These are phyloP conservation scores for Pestalotiopsis sp. DNA, from an alignment of 2,329 filamentous ascomycete species.

Conservation along the genomic window DNA sequence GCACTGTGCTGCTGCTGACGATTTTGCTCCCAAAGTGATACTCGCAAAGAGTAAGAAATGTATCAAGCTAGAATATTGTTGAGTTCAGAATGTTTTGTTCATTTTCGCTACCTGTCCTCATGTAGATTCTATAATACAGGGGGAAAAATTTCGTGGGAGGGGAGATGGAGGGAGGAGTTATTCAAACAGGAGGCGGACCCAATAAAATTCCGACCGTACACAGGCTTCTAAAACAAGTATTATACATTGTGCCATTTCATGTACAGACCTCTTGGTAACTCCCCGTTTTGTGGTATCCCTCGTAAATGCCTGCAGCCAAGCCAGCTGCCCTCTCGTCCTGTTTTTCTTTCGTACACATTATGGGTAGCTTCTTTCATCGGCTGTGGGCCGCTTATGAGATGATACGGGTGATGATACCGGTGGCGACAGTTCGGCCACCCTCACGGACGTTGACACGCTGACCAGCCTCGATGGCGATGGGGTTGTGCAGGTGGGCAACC, in stretches of 20 bases:
- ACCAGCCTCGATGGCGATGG: conserved; percentile 84
- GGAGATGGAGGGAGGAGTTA: conserved; percentile 8
- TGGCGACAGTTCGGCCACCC: conserved; percentile 87
- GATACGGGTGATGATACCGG: conserved; percentile 78
- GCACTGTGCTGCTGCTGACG: too few species aligned
- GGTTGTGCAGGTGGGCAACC: conserved; percentile 81
- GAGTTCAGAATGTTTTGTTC: neutral
- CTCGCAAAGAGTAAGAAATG: neutral
- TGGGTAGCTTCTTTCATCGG: conserved; percentile 2
- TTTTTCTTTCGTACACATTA: conserved; percentile 16
- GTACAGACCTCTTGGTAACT: conserved; percentile 10
- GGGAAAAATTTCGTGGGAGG: neutral
- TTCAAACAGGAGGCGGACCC: neutral
- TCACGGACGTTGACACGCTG: conserved; percentile 99
- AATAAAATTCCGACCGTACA: conserved; percentile 18
- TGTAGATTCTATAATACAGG: conserved; percentile 4
- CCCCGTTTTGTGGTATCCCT: conserved; percentile 3
- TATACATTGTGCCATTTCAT: conserved; percentile 23
- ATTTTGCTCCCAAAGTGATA: neutral
- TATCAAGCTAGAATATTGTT: neutral
- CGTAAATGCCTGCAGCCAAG: conserved; percentile 11
- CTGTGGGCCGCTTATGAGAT: conserved; percentile 44
- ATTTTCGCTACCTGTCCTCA: conserved; percentile 1
- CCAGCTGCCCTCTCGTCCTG: conserved; percentile 8
- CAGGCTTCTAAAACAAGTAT: conserved; percentile 19